phyloP scores from a whole-genome alignment of 768 basidiomycete species.

The Podaxis sp. region DNA sequence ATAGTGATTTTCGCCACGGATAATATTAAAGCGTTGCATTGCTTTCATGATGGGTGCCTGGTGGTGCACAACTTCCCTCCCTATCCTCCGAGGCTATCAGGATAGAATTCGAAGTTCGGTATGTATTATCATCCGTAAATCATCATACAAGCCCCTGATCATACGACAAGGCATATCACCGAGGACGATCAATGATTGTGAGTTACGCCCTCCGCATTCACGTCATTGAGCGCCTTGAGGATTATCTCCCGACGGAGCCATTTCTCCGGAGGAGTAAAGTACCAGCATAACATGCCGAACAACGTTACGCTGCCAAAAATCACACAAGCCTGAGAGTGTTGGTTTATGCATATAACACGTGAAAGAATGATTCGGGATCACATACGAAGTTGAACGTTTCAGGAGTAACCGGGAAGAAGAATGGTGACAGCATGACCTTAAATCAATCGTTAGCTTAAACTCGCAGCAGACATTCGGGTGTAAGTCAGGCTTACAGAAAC shows the following conservation, averaged over 20 bases:
- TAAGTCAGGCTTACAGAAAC: slow-evolving; percentile 55
- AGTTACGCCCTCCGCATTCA: slow-evolving; percentile 15
- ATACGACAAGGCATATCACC: neutral
- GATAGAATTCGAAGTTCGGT: neutral
- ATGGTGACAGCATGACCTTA: slow-evolving; percentile 83
- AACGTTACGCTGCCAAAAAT: slow-evolving; percentile 80
- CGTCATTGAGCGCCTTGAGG: slow-evolving; percentile 42
- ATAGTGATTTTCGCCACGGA: neutral
- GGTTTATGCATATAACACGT: neutral
- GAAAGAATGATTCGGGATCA: slow-evolving; percentile 16
- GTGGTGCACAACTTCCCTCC: neutral
- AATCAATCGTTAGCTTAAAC: slow-evolving; percentile 13
- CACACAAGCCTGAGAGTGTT: slow-evolving; percentile 53
- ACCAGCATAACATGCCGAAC: slow-evolving; percentile 77
- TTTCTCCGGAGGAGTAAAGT: slow-evolving; percentile 71
- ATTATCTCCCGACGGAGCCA: slow-evolving; percentile 75
- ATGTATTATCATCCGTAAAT: neutral
- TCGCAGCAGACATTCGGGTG: slow-evolving; percentile 2
- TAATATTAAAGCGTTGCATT: neutral
- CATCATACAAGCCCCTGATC: neutral
- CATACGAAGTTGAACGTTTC: slow-evolving; percentile 84
- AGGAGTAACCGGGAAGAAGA: slow-evolving; percentile 78
- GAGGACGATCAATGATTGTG: slow-evolving; percentile 3
- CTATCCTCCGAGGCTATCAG: neutral
- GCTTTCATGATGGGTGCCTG: neutral